Conservation (phyloP, 768 basidiomycete genomes). For the Cyclocybe cylindracea region DNA sequence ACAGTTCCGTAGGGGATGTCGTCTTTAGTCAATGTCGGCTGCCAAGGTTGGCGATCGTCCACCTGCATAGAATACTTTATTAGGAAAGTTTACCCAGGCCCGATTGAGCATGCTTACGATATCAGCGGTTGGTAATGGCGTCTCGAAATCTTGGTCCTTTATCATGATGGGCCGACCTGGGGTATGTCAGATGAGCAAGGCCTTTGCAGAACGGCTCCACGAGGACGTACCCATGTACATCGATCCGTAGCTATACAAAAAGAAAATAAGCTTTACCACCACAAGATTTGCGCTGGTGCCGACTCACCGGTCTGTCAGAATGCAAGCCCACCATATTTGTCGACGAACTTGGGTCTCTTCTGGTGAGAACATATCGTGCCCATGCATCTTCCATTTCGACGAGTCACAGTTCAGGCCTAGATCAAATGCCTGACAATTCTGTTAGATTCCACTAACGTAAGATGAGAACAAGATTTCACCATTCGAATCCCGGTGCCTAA, state of each 20-base stretch:
- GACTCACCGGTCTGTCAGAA: constrained; percentile 65
- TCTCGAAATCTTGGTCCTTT: constrained; percentile 70
- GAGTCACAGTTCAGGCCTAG: constrained; percentile 81
- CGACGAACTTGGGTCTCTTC: constrained; percentile 72
- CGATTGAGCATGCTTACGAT: constrained; percentile 38
- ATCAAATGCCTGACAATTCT: constrained; percentile 62
- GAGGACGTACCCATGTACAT: constrained; percentile 64
- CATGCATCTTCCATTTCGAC: constrained; percentile 69
- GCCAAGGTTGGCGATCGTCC: constrained; percentile 60
- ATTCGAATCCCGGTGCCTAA: constrained; percentile 20
- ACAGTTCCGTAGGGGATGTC: constrained; percentile 45
- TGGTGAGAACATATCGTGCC: constrained; percentile 57
- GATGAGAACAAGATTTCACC: constrained; percentile 6
- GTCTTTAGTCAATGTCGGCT: constrained; percentile 40
- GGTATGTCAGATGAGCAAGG: constrained; percentile 6
- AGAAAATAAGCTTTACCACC: background rate
- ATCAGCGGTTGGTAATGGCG: constrained; percentile 56
- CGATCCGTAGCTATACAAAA: constrained; percentile 52
- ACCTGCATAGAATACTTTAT: constrained; percentile 37
- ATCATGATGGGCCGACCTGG: constrained; percentile 69
- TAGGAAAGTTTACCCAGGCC: background rate
- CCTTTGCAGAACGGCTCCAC: background rate
- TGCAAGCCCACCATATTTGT: constrained; percentile 82
- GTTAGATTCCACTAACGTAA: constrained; percentile 1
- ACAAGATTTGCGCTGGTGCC: background rate